A percentile compares a stretch with the other conserved stretches of the same genome.
Evolutionary conservation across 2,329 filamentous ascomycete genomes (phyloP).

Genomic region (Pseudocercospora cruenta): DNA sequence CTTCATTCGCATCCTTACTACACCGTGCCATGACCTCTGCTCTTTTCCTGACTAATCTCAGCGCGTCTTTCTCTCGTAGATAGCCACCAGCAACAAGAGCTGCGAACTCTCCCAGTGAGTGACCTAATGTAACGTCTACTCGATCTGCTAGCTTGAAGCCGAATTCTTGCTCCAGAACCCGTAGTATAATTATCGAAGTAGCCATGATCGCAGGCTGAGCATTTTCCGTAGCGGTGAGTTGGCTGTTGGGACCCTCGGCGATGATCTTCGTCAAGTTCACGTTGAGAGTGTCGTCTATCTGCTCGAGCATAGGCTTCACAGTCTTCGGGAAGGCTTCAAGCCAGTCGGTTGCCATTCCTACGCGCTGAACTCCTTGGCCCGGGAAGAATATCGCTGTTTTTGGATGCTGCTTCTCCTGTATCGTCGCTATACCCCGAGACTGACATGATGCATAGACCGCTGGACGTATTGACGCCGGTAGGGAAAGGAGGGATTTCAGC

Average conservation of each 20-base stretch:
- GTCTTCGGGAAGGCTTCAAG: constrained; percentile 81
- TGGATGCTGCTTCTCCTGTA: constrained; percentile 29
- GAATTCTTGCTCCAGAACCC: constrained; percentile 84
- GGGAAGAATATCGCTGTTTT: constrained; percentile 46
- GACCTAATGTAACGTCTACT: constrained; percentile 82
- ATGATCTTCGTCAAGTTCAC: constrained; percentile 78
- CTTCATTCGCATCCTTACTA: constrained; percentile 67
- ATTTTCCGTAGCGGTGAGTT: constrained; percentile 80
- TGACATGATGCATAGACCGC: constrained; percentile 30
- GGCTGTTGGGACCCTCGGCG: constrained; percentile 73
- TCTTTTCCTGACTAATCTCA: constrained; percentile 74
- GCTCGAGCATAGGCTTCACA: constrained; percentile 74
- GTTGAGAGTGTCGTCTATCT: constrained; percentile 78
- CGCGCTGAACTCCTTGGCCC: constrained; percentile 43
- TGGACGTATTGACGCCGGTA: constrained; percentile 35
- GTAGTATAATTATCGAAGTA: constrained; percentile 85
- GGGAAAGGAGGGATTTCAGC: constrained; percentile 28
- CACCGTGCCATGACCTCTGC: constrained; percentile 84
- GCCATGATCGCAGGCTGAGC: constrained; percentile 97
- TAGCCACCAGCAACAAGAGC: constrained; percentile 85
- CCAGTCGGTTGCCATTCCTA: constrained; percentile 65
- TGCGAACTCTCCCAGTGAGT: constrained; percentile 91
- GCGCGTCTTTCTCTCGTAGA: constrained; percentile 74
- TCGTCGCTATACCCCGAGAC: constrained; percentile 31
- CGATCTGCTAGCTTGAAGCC: constrained; percentile 71